phyloP scores from a whole-genome alignment of 768 basidiomycete species.

The Cystoderma amianthinum region DNA sequence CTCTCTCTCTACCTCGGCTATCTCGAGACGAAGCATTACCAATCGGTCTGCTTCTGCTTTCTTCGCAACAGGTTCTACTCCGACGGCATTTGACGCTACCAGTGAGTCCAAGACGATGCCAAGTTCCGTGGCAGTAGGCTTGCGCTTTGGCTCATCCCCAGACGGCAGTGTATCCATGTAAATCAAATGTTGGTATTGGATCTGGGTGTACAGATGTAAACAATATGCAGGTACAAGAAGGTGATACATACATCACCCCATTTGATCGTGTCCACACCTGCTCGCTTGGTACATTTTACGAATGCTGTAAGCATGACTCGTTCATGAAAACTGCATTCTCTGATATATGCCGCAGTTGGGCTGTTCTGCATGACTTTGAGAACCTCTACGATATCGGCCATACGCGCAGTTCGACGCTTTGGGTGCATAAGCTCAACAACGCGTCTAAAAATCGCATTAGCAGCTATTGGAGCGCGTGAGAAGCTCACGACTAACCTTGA shows the following conservation, averaged over 20 bases:
- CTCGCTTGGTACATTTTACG: slow-evolving; percentile 73
- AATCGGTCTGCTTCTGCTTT: slow-evolving; percentile 62
- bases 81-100: slow-evolving; percentile 67
- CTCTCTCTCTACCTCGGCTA: slow-evolving; percentile 78
- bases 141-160: slow-evolving; percentile 46
- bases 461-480: too few relatives aligned
- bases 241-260: slow-evolving; percentile 63
- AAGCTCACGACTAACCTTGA: slow-evolving; percentile 78
- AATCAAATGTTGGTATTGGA: slow-evolving; percentile 69
- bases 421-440: slow-evolving; percentile 74
- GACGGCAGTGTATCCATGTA: slow-evolving; percentile 61
- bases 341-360: slow-evolving; percentile 79
- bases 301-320: slow-evolving; percentile 81
- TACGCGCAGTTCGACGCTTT: slow-evolving; percentile 44
- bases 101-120: slow-evolving; percentile 67
- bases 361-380: slow-evolving; percentile 86
- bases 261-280: slow-evolving; percentile 83
- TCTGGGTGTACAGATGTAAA: slow-evolving; percentile 29
- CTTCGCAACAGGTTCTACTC: slow-evolving; percentile 61
- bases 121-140: slow-evolving; percentile 60
- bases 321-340: slow-evolving; percentile 82
- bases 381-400: slow-evolving; percentile 71
- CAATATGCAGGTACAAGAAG: not conserved
- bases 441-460: slow-evolving; percentile 47
- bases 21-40: slow-evolving; percentile 79